Base-by-base conservation (phyloP, 1,139 yeast genomes). In the Pichia sp. region DNA sequence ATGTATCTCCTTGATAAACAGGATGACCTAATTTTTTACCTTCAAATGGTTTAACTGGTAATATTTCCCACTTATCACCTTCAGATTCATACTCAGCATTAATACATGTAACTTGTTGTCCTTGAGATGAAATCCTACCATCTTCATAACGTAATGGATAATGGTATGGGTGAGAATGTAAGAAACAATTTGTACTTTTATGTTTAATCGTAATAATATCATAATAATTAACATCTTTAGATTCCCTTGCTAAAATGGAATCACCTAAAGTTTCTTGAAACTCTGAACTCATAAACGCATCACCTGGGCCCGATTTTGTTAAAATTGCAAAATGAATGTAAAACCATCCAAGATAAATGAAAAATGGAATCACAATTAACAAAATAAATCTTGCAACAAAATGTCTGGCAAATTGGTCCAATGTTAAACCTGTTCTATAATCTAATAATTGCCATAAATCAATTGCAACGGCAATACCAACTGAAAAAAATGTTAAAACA, bases 111-210 rank as follows among this genome's bases (percentile, higher is more conserved):
- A 92, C 96, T 66, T 87, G 96, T 68, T 92, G 98, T 47, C 95
- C 92, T 63, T 87, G 86, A 10, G 97, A 89, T 1, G 97, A 90
- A 43, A 92, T 73, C 67, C 99, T 82, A 11, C 98, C 98, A 62
- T 92, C 97, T 46, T 87, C 97, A 62, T 92, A 92, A 62, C 97
- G 81, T 57, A 89, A 70, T 33, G 99, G 99, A 63, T 92, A 92
- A 40, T 64, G 65, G 31, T 69, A 73, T 11, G 63, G 58, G 59
- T 89, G 97, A 1, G 98, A 92, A 63, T 92, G 97, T 57, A 92
- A 74, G 46, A 76, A 73, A 12, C 87, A 80, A 3, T 73, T 78
- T 4, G 96, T 87, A 40, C 78, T 85, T 59, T 80, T 82, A 64
- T 89, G 95, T 57, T 76, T 77, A 49, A 92, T 63, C 22, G 96